A percentile compares a stretch with the other conserved stretches of the same genome.
Evolutionary conservation across 257 asterid species (phyloP).

Genomic region (Penstemon davidsonii): DNA sequence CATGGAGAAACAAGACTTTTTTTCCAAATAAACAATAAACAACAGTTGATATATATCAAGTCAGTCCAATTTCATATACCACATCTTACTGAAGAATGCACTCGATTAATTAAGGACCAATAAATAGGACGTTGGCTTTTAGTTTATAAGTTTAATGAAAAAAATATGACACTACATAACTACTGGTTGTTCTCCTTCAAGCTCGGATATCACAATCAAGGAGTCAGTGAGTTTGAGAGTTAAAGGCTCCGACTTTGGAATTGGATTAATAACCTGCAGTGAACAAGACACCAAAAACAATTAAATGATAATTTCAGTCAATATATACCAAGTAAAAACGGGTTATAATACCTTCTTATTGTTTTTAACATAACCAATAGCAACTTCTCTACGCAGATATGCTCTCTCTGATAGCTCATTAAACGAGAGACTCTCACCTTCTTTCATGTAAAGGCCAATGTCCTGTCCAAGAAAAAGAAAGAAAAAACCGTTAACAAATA

Average conservation of each 20-base stretch:
- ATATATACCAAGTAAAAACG: slow-evolving; percentile 5
- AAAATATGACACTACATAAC: slow-evolving; percentile 22
- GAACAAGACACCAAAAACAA: slow-evolving; percentile 7
- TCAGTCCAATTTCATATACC: too few species aligned
- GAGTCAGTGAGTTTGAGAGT: slow-evolving; percentile 54
- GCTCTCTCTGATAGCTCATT: slow-evolving; percentile 92
- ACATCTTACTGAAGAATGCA: too few species aligned
- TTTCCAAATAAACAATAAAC: too few species aligned
- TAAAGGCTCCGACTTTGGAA: slow-evolving; percentile 70
- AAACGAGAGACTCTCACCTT: slow-evolving; percentile 77
- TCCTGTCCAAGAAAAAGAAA: slow-evolving; percentile 46
- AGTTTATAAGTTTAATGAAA: neutral
- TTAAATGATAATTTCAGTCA: slow-evolving; percentile 3
- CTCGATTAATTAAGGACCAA: too few species aligned
- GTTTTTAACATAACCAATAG: slow-evolving; percentile 81
- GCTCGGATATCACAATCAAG: slow-evolving; percentile 83
- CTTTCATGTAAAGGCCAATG: slow-evolving; percentile 74
- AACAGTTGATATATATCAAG: too few species aligned
- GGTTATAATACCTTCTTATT: slow-evolving; percentile 70
- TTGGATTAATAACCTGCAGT: slow-evolving; percentile 84
- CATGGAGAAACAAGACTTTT: too few species aligned
- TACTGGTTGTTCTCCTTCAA: slow-evolving; percentile 70
- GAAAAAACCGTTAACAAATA: slow-evolving; percentile 9
- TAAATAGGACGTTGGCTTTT: too few species aligned
- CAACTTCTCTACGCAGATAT: slow-evolving; percentile 83